Evolutionary conservation across 202 grass and related monocot species (phyloP), one percentile per base, ranked within the genome.

Genomic region (Saccharum hybrid): DNA sequence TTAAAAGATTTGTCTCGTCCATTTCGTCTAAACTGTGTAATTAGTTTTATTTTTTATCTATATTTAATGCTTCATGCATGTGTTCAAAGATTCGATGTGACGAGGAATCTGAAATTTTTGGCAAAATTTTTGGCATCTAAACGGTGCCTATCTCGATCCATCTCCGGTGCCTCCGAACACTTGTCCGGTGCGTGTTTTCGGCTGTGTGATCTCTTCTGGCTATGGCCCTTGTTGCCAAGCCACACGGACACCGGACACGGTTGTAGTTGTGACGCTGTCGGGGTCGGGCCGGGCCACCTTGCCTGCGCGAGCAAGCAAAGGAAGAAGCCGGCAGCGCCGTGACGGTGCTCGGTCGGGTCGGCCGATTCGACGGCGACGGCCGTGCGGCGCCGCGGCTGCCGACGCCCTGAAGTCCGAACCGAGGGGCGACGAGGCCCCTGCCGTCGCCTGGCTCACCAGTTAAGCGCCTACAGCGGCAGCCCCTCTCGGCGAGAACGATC

Each of bases 261-360:
- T 52, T 52, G 39, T 8, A 16, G 5, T 52, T 5, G 14, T 16
- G 1, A 13, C 59, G 21, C 10, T 26, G 60, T 30, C 10, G 10
- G 59, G 8, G 42, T 8, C n/a, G 40, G 10, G 19, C 38, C 38
- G 42, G 11, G 40, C 11, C 68, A 7, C 11, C 10, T 71, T 23
- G 70, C 14, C 23, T 18, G 23, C 43, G 13, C 42, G 7, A 33
- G 14, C 11, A 8, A 18, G 22, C 19, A 5, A n/a, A 48, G 45
- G 12, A 5, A 48, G 13, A 13, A 48, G 68, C 43, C 26, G 22
- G 59, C 59, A 26, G 22, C 8, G 41, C 23, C 12, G 22, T 30
- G 69, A 72, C 43, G 70, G 68, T 57, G 62, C 18, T 49, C 42
- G 76, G 76, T 66, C 76, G 26, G 26, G 16, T 11, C 1, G 10